Evolutionary conservation across 2,329 filamentous ascomycete genomes (phyloP).

Genomic region (Aspergillus terreus): DNA sequence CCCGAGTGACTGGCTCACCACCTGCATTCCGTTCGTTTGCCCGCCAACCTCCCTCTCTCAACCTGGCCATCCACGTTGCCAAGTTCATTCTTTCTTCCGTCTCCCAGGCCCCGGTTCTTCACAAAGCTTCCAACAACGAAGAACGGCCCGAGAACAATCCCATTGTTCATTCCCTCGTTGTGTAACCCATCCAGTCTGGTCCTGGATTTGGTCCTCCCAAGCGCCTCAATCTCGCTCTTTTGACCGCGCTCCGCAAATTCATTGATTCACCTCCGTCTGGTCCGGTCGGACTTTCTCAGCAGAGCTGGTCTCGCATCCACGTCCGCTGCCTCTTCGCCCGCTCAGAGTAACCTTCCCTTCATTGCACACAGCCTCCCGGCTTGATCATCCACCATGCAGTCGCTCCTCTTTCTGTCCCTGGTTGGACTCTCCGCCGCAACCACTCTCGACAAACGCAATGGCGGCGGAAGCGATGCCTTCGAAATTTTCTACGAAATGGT

Average conservation of each 20-base stretch:
- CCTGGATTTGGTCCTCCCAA: not conserved
- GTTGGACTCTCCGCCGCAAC: slow-evolving; percentile 25
- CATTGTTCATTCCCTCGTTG: not conserved
- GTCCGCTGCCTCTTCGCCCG: slow-evolving; percentile 3
- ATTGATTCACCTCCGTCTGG: no score
- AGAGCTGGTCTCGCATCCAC: slow-evolving; percentile 30
- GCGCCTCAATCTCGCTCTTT: not conserved
- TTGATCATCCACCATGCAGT: slow-evolving; percentile 16
- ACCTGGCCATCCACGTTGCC: not conserved
- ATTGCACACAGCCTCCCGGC: not conserved
- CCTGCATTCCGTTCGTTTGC: slow-evolving; percentile 31
- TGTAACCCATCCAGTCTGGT: not conserved
- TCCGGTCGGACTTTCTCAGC: not conserved
- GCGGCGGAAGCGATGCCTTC: slow-evolving; percentile 10
- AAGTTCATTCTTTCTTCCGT: not conserved
- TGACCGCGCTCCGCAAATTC: not conserved
- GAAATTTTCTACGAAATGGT: slow-evolving; percentile 25
- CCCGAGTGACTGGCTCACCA: slow-evolving; percentile 22
- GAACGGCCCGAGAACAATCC: not conserved
- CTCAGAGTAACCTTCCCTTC: not conserved
- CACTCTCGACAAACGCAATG: slow-evolving; percentile 24
- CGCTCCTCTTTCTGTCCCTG: slow-evolving; percentile 24
- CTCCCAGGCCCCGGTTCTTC: not conserved
- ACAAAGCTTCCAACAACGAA: no score
- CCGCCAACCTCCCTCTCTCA: slow-evolving; percentile 10